Base-by-base conservation (phyloP, 805 yeast genomes). In the Yarrowia sp. region DNA sequence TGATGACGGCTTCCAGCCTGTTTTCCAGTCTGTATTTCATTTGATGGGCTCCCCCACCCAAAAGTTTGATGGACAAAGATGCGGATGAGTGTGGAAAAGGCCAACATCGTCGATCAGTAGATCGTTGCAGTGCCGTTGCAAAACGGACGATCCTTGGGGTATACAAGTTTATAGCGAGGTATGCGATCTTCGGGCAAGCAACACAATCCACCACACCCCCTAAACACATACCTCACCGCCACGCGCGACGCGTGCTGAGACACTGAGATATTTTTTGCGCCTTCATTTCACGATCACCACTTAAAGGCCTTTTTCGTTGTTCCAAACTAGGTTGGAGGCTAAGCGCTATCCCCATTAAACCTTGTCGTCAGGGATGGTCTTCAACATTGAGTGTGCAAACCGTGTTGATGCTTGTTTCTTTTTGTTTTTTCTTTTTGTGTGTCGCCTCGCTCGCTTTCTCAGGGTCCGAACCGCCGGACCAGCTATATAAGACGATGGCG, bases 381-480 rank as follows among this genome's bases (percentile, higher is more conserved):
- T 16, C 29, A 7, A 22, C 44, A 22, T 38, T 24, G 42, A 21
- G 24, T 36, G 4, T 18, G 22, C 22, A 19, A 41, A 41, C 32
- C 47, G 25, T 42, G 47, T 42, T 42, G 47, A 42, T 42, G 47
- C 47, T 42, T 42, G 47, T 42, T 42, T 42, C 32, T 25, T 42
- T 42, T 42, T 42, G 19, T 38, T 21, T 36, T n/a, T 36, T 38
- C 21, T 38, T 36, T 27, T 27, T 9, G 10, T 9, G 29, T 27
- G 29, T 12, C 12, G 29, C 29, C 29, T 9, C 29, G 29, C 44
- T 22, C 18, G 3, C 44, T 39, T 22, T 39, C 44, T 12, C 32
- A 29, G 16, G 22, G 24, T 10, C 44, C 31, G 32, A 42, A 39
- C 8, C 27, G 13, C 47, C 19, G 6, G 6, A 6, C 1, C 31